Base-by-base conservation (phyloP, 2,329 filamentous ascomycete genomes). In the Plectosphaerella sp. region DNA sequence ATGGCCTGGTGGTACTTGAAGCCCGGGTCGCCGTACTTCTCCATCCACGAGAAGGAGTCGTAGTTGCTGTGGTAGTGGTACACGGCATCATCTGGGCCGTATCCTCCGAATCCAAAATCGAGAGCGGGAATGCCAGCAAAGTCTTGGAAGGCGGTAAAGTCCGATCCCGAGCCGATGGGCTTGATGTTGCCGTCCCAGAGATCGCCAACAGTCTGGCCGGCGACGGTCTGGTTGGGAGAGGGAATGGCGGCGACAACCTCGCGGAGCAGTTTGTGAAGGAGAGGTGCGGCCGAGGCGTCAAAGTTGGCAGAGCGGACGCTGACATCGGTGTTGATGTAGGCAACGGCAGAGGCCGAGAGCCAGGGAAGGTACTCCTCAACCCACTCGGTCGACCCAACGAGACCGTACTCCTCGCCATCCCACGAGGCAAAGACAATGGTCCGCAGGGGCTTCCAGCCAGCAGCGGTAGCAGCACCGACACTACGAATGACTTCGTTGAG, bases 31-130 rank as follows among this genome's bases (percentile, higher is more conserved):
- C 89, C 91, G 57, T 82, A 94, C 22, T 79, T 81, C 51, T 85
- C 79, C 89, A 96, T 95, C 91, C 92, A 96, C 68, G 87, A 76
- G 67, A 91, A 94, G 62, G 85, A 90, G 67, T 96, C 91, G 68
- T 95, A 96, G 73, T 96, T 96, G 66, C 86, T 87, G 72, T 96
- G 91, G 68, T 96, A 96, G 62, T 90, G 87, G 64, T 91, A 90
- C 3, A 89, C 76, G 0, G 85, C 72, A 43, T 78, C 75, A 2
- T 69, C 64, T 6, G 48, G 48, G 0, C 59, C 53, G 22, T 68
- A 68, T 8, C 59, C 64, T 15, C 66, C 66, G 62, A 88, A 89
- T 24, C 80, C 78, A 48, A 89, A 75, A 61, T 89, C 83, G 14
- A 88, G 64, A 56, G 78, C 83, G 8, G 87, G 78, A 41, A 90